Evolutionary conservation across 495 filamentous ascomycete species (phyloP).

Genomic region (Lasiosphaeria hispida): DNA sequence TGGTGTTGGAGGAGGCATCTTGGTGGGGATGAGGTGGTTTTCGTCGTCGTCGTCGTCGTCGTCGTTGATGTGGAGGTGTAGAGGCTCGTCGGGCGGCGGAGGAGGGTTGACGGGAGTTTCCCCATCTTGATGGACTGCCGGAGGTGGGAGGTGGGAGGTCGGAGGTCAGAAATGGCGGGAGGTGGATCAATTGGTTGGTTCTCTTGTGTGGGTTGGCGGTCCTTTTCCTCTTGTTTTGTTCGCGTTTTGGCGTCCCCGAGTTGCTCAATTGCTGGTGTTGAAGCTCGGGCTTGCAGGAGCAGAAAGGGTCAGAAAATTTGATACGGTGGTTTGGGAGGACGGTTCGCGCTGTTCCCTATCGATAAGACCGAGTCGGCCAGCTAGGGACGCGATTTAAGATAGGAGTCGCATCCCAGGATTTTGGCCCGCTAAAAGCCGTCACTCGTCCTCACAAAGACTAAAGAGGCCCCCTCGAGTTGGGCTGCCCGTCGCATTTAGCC

Average conservation of each 20-base stretch:
- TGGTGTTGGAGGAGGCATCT: slow-evolving; percentile 26
- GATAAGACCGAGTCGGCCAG: neutral
- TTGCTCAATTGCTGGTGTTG: neutral
- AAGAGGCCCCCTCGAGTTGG: neutral
- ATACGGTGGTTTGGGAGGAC: slow-evolving; percentile 17
- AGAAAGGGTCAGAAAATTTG: slow-evolving; percentile 26
- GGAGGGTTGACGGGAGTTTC: slow-evolving; percentile 29
- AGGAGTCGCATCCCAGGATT: neutral
- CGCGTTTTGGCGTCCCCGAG: neutral
- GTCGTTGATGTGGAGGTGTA: slow-evolving; percentile 11
- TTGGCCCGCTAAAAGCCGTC: neutral
- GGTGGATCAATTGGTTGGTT: slow-evolving; percentile 7
- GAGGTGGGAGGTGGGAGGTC: slow-evolving; percentile 1
- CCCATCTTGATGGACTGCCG: slow-evolving; percentile 23
- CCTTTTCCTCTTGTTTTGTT: neutral
- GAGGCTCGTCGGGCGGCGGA: slow-evolving; percentile 17
- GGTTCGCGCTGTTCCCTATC: slow-evolving; percentile 10
- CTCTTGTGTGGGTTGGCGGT: neutral
- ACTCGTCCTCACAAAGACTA: neutral
- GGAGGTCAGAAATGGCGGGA: neutral
- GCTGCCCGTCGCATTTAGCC: neutral
- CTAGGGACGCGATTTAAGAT: neutral
- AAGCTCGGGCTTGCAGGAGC: slow-evolving; percentile 2
- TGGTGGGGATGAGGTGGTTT: neutral
- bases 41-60: slow-evolving; percentile 20